Percentiles rank a stretch among this genome's conserved stretches.
Conservation (phyloP, 1,139 yeast species). For the Blastobotrys illinoisensis region DNA sequence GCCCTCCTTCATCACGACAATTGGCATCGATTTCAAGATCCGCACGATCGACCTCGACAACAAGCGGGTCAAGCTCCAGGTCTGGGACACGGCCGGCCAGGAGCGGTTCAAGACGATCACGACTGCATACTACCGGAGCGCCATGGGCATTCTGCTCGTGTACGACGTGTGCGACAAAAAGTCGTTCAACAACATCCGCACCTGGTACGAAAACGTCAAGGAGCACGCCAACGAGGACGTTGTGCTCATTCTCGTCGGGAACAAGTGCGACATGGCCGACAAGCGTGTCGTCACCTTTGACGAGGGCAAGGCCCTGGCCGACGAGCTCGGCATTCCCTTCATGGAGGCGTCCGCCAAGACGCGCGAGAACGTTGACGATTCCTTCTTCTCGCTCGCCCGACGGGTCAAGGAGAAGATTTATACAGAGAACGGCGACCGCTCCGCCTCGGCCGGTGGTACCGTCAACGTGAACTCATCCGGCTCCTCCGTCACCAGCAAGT, state of each 20-base stretch:
- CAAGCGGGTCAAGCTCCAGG: conserved; percentile 86
- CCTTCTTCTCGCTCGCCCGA: conserved; percentile 87
- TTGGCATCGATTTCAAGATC: conserved; percentile 96
- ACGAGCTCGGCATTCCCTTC: conserved; percentile 81
- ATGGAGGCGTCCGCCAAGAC: conserved; percentile 95
- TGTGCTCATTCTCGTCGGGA: conserved; percentile 87
- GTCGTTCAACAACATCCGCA: conserved; percentile 78
- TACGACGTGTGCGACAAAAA: conserved; percentile 95
- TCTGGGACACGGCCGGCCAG: conserved; percentile 99
- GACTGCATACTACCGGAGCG: conserved; percentile 95
- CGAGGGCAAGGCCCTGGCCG: conserved; percentile 88
- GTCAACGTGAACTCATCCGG: conserved; percentile 22
- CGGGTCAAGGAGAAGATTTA: conserved; percentile 74
- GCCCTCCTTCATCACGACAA: conserved; percentile 93
- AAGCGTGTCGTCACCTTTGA: conserved; percentile 73
- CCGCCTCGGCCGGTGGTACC: conserved; percentile 19
- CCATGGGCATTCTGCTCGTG: conserved; percentile 94
- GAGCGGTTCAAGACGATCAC: conserved; percentile 97
- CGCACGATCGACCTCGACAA: conserved; percentile 94
- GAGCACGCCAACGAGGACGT: conserved; percentile 97
- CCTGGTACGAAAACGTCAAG: conserved; percentile 92
- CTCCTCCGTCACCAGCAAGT: conserved; percentile 17
- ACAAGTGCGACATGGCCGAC: conserved; percentile 80
- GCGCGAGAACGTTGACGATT: conserved; percentile 84
- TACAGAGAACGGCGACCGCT: conserved; percentile 27